Evolutionary conservation across 163 green algal species (phyloP), one percentile per base, ranked within the genome.

Genomic region (Prototheca wickerhamii): DNA sequence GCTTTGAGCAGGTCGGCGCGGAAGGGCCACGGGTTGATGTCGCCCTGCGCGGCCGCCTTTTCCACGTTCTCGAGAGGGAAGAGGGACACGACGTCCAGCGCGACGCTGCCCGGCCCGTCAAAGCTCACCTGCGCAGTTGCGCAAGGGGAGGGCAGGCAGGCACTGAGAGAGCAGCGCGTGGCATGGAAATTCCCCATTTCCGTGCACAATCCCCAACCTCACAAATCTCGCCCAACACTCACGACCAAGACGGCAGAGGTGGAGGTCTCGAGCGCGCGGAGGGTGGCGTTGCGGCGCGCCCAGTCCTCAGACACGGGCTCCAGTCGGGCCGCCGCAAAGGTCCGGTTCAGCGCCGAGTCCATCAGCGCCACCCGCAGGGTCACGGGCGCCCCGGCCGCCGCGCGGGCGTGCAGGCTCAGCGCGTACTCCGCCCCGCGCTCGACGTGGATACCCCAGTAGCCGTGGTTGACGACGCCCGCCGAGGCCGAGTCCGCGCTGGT

Each of bases 381-480:
- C 23, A 34, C 32, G 0, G 31, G 33, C 6, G 30, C 32, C n/a
- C 23, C 42, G 5, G 32, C 20, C 20, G 42, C 21, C 12, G 10
- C 15, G 21, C 61, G 43, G 2, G 29, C 61, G 34, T 61, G 60
- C 20, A 74, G 21, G 30, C 59, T 63, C 6, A 69, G 3, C 7
- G 62, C 64, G 63, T 72, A 72, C 51, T 26, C 61, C 4, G 33
- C 20, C 3, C 50, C 44, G 15, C 30, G n/a, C n/a, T 74, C 40
- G 26, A 82, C 43, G 6, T 49, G 57, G 31, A 88, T 72, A 34
- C 81, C 81, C 80, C 80, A 88, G 58, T 76, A 88, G 15, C 80
- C 80, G 35, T 43, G 59, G 53, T 88, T 88, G 44, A 63, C 31
- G 21, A 88, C 58, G 25, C 81, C 81, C 1, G 44, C 70, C 18